These are phyloP conservation scores for Lumnitzera littorea DNA, from an alignment of 345 rosid genomes.

Conservation along the genomic window DNA sequence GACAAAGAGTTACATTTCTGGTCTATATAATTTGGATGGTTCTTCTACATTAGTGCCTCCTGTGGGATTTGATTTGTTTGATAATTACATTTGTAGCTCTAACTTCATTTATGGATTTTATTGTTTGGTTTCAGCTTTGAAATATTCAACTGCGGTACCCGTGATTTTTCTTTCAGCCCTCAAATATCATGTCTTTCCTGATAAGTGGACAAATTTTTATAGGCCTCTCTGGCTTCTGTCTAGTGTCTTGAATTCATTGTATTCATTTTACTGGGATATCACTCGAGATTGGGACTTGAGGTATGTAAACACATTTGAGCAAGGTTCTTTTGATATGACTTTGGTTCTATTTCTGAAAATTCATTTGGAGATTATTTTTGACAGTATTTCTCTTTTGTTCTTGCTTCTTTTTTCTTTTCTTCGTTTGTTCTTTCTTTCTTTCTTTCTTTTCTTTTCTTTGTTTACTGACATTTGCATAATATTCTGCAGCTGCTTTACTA, in stretches of 20 bases:
- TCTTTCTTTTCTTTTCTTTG: neutral
- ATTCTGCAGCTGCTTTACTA: conserved; percentile 61
- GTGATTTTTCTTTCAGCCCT: conserved; percentile 96
- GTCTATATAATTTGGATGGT: no score
- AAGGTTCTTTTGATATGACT: neutral
- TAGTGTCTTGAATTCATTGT: conserved; percentile 67
- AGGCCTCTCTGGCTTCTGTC: conserved; percentile 92
- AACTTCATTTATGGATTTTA: neutral
- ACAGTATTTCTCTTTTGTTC: no score
- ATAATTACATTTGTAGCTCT: no score
- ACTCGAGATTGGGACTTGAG: conserved; percentile 96
- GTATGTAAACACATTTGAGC: conserved; percentile 26
- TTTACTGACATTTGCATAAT: neutral
- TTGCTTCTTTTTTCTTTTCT: no score
- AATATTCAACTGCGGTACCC: conserved; percentile 86
- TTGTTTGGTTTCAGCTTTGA: conserved; percentile 63
- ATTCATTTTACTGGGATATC: conserved; percentile 95
- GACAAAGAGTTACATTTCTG: no score
- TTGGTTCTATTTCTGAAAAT: no score
- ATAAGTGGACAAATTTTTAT: conserved; percentile 72
- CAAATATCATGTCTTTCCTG: conserved; percentile 68
- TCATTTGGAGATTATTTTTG: no score
- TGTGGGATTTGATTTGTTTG: no score
- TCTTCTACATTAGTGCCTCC: no score
- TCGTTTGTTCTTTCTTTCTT: neutral